These are phyloP conservation scores for Neofusicoccum umdonicola DNA, from an alignment of 2,329 filamentous ascomycete species.

Conservation along the genomic window DNA sequence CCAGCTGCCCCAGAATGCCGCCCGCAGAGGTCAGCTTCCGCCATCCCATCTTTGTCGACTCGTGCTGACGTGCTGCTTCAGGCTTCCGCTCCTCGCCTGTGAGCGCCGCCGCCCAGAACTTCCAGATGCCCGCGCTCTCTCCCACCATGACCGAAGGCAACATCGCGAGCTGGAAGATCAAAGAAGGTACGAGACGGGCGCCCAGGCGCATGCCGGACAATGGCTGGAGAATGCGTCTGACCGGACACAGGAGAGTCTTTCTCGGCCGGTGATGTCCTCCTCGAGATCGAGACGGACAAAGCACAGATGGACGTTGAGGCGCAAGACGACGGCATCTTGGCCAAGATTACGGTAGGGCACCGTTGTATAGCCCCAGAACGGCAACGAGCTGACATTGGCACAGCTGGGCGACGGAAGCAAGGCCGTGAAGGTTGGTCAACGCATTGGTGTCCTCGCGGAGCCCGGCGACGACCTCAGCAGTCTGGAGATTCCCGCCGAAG, in stretches of 20 bases:
- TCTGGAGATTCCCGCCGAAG: conserved; percentile 72
- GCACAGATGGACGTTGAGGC: conserved; percentile 94
- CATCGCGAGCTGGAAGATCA: conserved; percentile 80
- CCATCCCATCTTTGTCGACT: conserved; percentile 11
- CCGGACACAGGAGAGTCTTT: conserved; percentile 63
- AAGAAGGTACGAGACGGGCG: conserved; percentile 60
- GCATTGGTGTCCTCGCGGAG: conserved; percentile 83
- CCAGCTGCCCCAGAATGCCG: conserved; percentile 54
- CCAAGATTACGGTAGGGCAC: conserved; percentile 67
- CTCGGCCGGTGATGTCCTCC: conserved; percentile 77
- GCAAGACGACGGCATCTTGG: conserved; percentile 81
- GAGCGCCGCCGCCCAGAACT: conserved; percentile 74
- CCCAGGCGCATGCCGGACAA: not conserved
- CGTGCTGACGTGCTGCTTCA: conserved; percentile 31
- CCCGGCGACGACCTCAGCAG: conserved; percentile 72
- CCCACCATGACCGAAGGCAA: conserved; percentile 94
- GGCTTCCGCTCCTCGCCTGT: conserved; percentile 64
- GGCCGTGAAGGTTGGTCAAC: conserved; percentile 70
- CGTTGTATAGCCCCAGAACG: not conserved
- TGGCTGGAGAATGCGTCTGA: conserved; percentile 21
- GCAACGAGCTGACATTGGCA: conserved; percentile 1
- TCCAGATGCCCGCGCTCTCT: conserved; percentile 87
- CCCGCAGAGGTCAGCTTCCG: conserved; percentile 56
- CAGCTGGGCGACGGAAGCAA: conserved; percentile 69
- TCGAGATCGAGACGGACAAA: conserved; percentile 94